phyloP scores from a whole-genome alignment of 2,329 filamentous ascomycete genomes.

The Pseudocercospora fuligena region DNA sequence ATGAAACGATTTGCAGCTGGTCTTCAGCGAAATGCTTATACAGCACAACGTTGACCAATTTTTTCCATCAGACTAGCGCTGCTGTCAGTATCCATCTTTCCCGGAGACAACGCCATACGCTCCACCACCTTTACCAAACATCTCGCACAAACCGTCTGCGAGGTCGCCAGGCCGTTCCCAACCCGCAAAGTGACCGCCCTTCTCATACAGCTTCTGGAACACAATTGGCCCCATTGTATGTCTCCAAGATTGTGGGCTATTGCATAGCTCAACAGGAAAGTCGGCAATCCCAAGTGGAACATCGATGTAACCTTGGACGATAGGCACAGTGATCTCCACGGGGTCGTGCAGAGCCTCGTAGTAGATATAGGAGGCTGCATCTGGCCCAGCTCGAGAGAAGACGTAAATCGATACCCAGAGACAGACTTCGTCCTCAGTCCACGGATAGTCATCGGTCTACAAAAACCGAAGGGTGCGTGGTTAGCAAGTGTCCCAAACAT shows the following conservation, averaged over 20 bases:
- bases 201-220: conserved; percentile 55
- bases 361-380: conserved; percentile 71
- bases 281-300: conserved; percentile 59
- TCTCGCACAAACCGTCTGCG: conserved; percentile 24
- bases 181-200: conserved; percentile 64
- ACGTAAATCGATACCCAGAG: conserved; percentile 76
- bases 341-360: conserved; percentile 64
- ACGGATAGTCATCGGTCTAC: conserved; percentile 66
- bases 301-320: conserved; percentile 48
- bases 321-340: conserved; percentile 36
- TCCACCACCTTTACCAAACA: conserved; percentile 27
- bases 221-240: conserved; percentile 64
- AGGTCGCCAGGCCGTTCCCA: conserved; percentile 43
- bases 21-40: background rate
- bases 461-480: no score
- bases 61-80: background rate
- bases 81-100: conserved; percentile 16
- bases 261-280: conserved; percentile 64
- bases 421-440: conserved; percentile 76
- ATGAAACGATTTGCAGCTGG: background rate
- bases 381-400: conserved; percentile 71
- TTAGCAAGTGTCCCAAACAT: no score
- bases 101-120: conserved; percentile 23
- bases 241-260: conserved; percentile 53
- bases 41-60: no score